Evolutionary conservation across 2,329 filamentous ascomycete species (phyloP).

Genomic region (Xylariales sp.): DNA sequence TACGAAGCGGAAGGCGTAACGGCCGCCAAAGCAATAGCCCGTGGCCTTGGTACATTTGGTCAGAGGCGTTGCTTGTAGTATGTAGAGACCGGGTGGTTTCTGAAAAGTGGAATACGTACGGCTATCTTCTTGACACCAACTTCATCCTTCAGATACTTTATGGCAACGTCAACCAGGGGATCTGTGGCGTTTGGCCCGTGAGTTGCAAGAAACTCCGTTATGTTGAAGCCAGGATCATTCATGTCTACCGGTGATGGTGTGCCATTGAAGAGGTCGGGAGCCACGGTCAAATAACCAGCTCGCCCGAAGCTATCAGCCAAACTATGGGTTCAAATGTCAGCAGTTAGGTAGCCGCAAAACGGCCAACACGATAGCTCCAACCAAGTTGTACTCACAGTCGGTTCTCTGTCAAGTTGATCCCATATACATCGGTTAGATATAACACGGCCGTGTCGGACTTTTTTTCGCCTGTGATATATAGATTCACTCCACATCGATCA

Average conservation of each 20-base stretch:
- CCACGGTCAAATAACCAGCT: conserved; percentile 28
- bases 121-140: conserved; percentile 49
- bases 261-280: conserved; percentile 28
- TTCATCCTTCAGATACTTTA: conserved; percentile 40
- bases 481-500: conserved; percentile 18
- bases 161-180: conserved; percentile 38
- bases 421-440: conserved; percentile 27
- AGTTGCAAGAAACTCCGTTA: conserved; percentile 21
- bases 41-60: conserved; percentile 24
- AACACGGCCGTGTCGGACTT: conserved; percentile 22
- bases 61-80: not conserved
- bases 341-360: too few species aligned
- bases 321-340: too few species aligned
- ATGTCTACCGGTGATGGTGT: conserved; percentile 25
- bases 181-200: conserved; percentile 39
- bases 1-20: conserved; percentile 50
- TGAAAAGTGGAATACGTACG: conserved; percentile 13
- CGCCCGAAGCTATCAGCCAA: conserved; percentile 30
- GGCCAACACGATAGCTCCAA: too few species aligned
- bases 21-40: conserved; percentile 64
- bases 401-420: conserved; percentile 26
- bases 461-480: conserved; percentile 24
- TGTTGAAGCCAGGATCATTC: conserved; percentile 19
- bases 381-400: conserved; percentile 14
- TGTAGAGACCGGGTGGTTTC: too few species aligned